Conservation (phyloP, 208 protist species). For the Porcisia hertigi region DNA sequence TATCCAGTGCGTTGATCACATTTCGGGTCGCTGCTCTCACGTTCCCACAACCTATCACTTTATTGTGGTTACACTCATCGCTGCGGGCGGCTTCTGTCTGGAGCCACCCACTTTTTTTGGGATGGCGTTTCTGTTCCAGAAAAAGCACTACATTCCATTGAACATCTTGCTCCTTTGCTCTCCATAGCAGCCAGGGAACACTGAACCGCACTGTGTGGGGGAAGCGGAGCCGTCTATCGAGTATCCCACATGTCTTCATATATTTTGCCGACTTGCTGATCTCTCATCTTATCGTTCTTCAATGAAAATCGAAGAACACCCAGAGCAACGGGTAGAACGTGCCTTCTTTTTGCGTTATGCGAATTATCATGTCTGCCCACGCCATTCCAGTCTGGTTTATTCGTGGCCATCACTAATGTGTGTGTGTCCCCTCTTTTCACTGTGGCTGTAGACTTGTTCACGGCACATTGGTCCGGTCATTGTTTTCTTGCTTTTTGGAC, state of each 20-base stretch:
- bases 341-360: neutral
- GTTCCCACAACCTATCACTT: slow-evolving; percentile 39
- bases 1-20: slow-evolving; percentile 48
- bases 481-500: slow-evolving; percentile 1
- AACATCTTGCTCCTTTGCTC: neutral
- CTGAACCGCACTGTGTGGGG: neutral
- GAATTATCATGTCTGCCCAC: neutral
- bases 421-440: neutral
- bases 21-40: slow-evolving; percentile 30
- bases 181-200: neutral
- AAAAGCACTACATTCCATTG: neutral
- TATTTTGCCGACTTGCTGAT: neutral
- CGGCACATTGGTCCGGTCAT: neutral
- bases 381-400: neutral
- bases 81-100: slow-evolving; percentile 44
- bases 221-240: neutral
- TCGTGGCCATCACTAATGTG: neutral
- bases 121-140: slow-evolving; percentile 42
- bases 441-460: neutral
- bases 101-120: slow-evolving; percentile 51
- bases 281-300: neutral
- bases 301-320: neutral
- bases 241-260: neutral
- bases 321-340: neutral
- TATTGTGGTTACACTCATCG: slow-evolving; percentile 36